Conservation (phyloP, 495 filamentous ascomycete genomes). For the Hypoxylon trugodes region DNA sequence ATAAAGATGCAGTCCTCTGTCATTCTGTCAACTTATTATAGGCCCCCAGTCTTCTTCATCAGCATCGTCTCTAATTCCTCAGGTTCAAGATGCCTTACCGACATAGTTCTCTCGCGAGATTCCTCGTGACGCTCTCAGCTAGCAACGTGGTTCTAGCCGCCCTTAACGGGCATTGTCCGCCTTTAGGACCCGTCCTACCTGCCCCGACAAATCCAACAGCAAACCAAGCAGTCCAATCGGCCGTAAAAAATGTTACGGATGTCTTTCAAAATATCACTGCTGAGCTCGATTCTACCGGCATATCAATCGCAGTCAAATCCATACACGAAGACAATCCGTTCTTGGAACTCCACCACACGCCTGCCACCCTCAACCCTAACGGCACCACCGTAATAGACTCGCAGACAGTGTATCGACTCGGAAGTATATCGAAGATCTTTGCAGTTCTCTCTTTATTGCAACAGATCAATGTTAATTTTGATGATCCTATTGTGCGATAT, state of each 20-base stretch:
- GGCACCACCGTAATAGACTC: constrained; percentile 48
- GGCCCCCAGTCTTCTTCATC: no score
- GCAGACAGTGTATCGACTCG: constrained; percentile 60
- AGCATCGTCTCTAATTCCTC: not conserved
- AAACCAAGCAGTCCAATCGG: constrained; percentile 28
- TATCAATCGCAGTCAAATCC: constrained; percentile 49
- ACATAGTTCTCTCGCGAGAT: not conserved
- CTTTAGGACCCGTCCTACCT: constrained; percentile 46
- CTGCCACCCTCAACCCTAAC: constrained; percentile 35
- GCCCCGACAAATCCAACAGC: constrained; percentile 36
- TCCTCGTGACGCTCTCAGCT: not conserved
- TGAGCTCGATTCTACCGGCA: constrained; percentile 39
- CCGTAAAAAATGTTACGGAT: constrained; percentile 15
- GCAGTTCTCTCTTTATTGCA: constrained; percentile 55
- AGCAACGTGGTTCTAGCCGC: constrained; percentile 37
- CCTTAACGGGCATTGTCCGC: constrained; percentile 45
- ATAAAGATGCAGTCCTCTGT: constrained; percentile 2
- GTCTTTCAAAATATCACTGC: constrained; percentile 29
- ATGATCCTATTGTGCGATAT: constrained; percentile 57
- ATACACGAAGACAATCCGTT: constrained; percentile 46
- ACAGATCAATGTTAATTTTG: constrained; percentile 47
- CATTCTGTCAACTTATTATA: not conserved
- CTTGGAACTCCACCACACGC: constrained; percentile 47
- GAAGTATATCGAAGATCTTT: constrained; percentile 62
- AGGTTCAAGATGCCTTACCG: constrained; percentile 12